Conservation (phyloP, 129 eudicot genomes). For the Centrapalus pauciflorus region DNA sequence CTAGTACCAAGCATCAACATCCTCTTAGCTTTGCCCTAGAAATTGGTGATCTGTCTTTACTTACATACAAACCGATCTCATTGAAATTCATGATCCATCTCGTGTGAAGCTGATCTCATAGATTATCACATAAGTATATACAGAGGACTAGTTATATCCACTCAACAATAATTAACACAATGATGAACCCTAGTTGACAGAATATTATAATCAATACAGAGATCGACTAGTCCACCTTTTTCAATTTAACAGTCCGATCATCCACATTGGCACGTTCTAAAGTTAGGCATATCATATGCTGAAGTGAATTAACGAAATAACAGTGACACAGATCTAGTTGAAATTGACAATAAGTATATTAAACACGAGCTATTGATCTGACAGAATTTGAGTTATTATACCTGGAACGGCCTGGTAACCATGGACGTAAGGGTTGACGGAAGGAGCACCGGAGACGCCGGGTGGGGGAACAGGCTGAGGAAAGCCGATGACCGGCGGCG, state of each 20-base stretch:
- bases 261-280: not conserved
- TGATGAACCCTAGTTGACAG: not conserved
- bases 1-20: not conserved
- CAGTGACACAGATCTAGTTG: not conserved
- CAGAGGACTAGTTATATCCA: not conserved
- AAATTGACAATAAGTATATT: not conserved
- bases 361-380: not conserved
- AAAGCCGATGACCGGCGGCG: conserved; percentile 65
- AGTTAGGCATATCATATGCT: not conserved
- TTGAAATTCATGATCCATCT: conserved; percentile 7
- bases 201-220: not conserved
- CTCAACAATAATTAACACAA: not conserved
- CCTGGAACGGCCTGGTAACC: conserved; percentile 87
- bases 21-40: not conserved
- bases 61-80: not conserved
- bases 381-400: not conserved
- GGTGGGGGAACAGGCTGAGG: conserved; percentile 97
- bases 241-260: not conserved
- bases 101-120: not conserved
- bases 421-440: conserved; percentile 47
- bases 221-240: not conserved
- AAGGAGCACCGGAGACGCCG: conserved; percentile 47
- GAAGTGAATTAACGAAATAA: not conserved
- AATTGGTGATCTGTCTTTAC: not conserved
- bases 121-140: not conserved